Evolutionary conservation across 2,329 filamentous ascomycete species (phyloP).

Genomic region (Fusarium veterinarium): DNA sequence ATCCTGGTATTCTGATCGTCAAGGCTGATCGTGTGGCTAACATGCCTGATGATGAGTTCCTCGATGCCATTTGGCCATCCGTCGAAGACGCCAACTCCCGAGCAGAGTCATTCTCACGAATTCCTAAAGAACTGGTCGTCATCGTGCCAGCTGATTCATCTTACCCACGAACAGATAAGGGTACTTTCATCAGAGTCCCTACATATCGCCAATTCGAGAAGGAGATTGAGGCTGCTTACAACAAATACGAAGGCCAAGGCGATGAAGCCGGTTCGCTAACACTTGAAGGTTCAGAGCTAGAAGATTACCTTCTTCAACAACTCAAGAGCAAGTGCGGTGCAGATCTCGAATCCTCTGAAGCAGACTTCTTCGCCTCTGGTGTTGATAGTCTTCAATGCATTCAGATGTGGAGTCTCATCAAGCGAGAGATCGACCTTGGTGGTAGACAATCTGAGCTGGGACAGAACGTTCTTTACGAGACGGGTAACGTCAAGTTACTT

Average conservation of each 20-base stretch:
- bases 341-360: background rate
- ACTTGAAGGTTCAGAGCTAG: constrained; percentile 42
- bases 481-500: constrained; percentile 46
- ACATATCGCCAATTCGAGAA: constrained; percentile 58
- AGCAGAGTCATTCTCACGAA: constrained; percentile 63
- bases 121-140: constrained; percentile 64
- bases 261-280: constrained; percentile 1
- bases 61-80: constrained; percentile 61
- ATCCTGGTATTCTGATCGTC: constrained; percentile 66
- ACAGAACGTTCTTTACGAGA: constrained; percentile 70
- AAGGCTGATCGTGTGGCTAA: constrained; percentile 57
- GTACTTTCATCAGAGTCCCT: constrained; percentile 63
- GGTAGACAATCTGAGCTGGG: constrained; percentile 55
- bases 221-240: constrained; percentile 57
- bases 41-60: constrained; percentile 57
- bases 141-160: constrained; percentile 57
- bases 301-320: constrained; percentile 42
- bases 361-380: constrained; percentile 68
- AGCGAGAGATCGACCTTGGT: constrained; percentile 61
- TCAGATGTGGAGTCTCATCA: constrained; percentile 63
- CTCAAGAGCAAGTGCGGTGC: constrained; percentile 48
- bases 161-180: constrained; percentile 65
- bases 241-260: constrained; percentile 27
- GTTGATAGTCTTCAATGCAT: constrained; percentile 70
- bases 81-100: constrained; percentile 62